Evolutionary conservation across 2,329 filamentous ascomycete species (phyloP), one percentile per base, ranked within the genome.

Genomic region (Fusarium papillatum): DNA sequence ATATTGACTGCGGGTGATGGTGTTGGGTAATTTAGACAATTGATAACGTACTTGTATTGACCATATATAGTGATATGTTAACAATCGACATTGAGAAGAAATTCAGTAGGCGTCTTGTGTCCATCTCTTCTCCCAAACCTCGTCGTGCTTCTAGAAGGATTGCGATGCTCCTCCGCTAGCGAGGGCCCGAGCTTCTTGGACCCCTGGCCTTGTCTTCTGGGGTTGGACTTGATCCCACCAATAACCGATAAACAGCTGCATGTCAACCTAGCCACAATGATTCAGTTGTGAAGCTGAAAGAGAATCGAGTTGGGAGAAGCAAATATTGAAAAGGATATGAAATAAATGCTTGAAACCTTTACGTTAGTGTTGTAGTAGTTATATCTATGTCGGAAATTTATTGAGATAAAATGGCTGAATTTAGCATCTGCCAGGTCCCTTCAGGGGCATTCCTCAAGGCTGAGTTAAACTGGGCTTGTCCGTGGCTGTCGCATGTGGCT

Each of bases 181-280:
- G 55, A 71, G 68, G 67, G 70, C 59, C 75, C 75, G 67, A 77
- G 72, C 72, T 77, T 62, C 46, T 64, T 64, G 24, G n/a, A 46
- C 65, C 60, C 50, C 69, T 63, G 66, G 59, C 39, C 70, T 46
- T 29, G 24, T 39, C 39, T 43, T 41, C 60, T 31, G 60, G 60
- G 36, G 72, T 60, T 43, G 26, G 13, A 39, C 50, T 64, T 34
- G 43, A 29, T 74, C 67, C 67, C 64, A 72, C 74, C 74, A 75
- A 76, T 76, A 16, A 39, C 63, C 17, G 59, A 39, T n/a, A 39
- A 24, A 22, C 24, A 41, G 24, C 38, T 41, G 38, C 59, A 61
- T 26, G 59, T 41, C 7, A 31, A 61, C 29, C 59, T 39, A 60
- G 55, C 55, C 55, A 60, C 55, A 60, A 17, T 57, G 53, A 57